These are phyloP conservation scores for Phytophthora lateralis DNA, from an alignment of 352 stramenopile genomes.

Conservation along the genomic window DNA sequence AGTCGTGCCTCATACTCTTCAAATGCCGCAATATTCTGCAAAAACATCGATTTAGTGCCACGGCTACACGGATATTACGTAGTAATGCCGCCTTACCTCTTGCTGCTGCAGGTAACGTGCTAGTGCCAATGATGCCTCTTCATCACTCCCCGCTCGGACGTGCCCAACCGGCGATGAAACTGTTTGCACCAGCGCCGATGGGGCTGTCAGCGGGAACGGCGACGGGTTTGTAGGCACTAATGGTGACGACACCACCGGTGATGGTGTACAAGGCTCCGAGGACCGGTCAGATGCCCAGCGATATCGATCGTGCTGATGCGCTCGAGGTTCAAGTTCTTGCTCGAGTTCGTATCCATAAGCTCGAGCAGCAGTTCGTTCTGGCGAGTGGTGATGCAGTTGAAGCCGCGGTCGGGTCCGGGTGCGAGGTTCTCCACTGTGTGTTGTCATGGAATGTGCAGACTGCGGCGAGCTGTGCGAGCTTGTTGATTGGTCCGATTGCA, in stretches of 20 bases:
- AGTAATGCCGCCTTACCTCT: slow-evolving; percentile 44
- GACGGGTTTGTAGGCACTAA: slow-evolving; percentile 23
- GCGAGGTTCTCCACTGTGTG: slow-evolving; percentile 15
- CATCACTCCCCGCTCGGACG: slow-evolving; percentile 34
- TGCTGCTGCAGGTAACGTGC: slow-evolving; percentile 73
- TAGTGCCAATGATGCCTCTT: slow-evolving; percentile 71
- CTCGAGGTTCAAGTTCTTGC: slow-evolving; percentile 34
- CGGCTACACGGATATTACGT: not conserved
- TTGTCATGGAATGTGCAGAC: slow-evolving; percentile 20
- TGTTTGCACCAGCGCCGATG: slow-evolving; percentile 12
- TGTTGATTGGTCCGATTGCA: slow-evolving; percentile 16
- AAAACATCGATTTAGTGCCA: slow-evolving; percentile 13
- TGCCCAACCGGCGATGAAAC: slow-evolving; percentile 27
- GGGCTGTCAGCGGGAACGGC: slow-evolving; percentile 19
- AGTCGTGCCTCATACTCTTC: slow-evolving; percentile 57
- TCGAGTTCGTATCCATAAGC: slow-evolving; percentile 39
- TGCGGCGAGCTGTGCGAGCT: slow-evolving; percentile 25
- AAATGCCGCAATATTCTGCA: slow-evolving; percentile 74
- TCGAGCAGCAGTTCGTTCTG: slow-evolving; percentile 32
- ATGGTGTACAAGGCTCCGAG: slow-evolving; percentile 14
- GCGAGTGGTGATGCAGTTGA: slow-evolving; percentile 22
- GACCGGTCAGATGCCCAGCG: slow-evolving; percentile 28
- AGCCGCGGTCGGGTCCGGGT: slow-evolving; percentile 28
- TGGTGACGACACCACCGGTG: slow-evolving; percentile 20
- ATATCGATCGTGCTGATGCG: slow-evolving; percentile 29